These are phyloP conservation scores for Trichophyton equinum DNA, from an alignment of 2,329 filamentous ascomycete species.

Conservation along the genomic window DNA sequence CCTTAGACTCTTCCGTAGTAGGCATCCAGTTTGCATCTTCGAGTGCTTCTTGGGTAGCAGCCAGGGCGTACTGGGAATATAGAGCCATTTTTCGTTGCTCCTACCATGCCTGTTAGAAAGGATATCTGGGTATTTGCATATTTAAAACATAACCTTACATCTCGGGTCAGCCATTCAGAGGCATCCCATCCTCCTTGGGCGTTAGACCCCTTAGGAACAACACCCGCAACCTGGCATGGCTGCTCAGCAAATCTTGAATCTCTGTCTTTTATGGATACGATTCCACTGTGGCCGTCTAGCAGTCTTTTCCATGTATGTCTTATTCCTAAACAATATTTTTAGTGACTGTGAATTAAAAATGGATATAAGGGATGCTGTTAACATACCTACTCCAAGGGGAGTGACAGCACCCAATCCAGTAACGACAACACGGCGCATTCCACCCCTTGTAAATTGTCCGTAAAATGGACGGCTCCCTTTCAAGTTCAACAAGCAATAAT, in stretches of 20 bases:
- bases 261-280: conserved; percentile 57
- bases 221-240: conserved; percentile 71
- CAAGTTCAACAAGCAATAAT: not conserved
- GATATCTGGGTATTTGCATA: not conserved
- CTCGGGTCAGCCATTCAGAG: conserved; percentile 33
- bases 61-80: conserved; percentile 85
- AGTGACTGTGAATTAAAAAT: not conserved
- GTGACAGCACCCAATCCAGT: conserved; percentile 73
- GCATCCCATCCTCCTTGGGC: conserved; percentile 33
- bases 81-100: conserved; percentile 70
- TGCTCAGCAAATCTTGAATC: conserved; percentile 56
- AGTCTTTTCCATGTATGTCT: conserved; percentile 69
- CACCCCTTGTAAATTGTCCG: not conserved
- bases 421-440: conserved; percentile 58
- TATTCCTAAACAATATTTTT: conserved; percentile 39
- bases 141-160: conserved; percentile 21
- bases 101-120: conserved; percentile 22
- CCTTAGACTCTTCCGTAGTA: conserved; percentile 46
- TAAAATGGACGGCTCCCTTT: not conserved
- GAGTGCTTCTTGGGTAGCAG: conserved; percentile 74
- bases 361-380: not conserved
- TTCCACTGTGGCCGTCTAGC: conserved; percentile 64
- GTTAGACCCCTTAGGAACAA: conserved; percentile 53
- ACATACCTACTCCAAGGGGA: conserved; percentile 62
- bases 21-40: conserved; percentile 68